phyloP scores from a whole-genome alignment of 257 asterid species.

The Petrea volubilis region DNA sequence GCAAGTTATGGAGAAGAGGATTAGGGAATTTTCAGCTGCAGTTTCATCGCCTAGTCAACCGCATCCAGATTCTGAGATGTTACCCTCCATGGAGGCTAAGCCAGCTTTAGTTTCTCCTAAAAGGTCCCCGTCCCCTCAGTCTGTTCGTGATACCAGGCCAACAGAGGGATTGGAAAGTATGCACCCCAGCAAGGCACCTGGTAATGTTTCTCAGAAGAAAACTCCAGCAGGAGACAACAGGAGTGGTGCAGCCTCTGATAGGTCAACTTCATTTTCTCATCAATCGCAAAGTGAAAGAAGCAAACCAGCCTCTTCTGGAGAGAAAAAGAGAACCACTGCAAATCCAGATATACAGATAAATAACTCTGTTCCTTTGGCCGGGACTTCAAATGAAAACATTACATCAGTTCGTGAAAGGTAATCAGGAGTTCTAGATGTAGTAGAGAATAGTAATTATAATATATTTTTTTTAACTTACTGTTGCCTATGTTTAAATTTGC shows the following conservation, averaged over 20 bases:
- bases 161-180: slow-evolving; percentile 45
- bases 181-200: slow-evolving; percentile 42
- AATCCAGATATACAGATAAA: slow-evolving; percentile 33
- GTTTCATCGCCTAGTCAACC: slow-evolving; percentile 32
- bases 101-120: slow-evolving; percentile 49
- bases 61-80: slow-evolving; percentile 40
- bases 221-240: slow-evolving; percentile 36
- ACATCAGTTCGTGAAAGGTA: slow-evolving; percentile 55
- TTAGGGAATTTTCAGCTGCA: slow-evolving; percentile 32
- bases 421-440: background rate
- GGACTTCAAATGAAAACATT: slow-evolving; percentile 40
- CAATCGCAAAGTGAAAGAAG: slow-evolving; percentile 45
- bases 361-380: slow-evolving; percentile 40
- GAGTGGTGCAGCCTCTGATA: slow-evolving; percentile 37
- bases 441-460: slow-evolving; percentile 8
- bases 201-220: slow-evolving; percentile 39
- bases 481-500: slow-evolving; percentile 30
- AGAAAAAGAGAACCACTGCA: slow-evolving; percentile 51
- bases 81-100: slow-evolving; percentile 38
- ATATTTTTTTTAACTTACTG: slow-evolving; percentile 25
- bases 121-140: slow-evolving; percentile 46
- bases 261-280: slow-evolving; percentile 34
- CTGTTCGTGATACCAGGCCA: slow-evolving; percentile 34
- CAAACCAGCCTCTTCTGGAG: slow-evolving; percentile 48
- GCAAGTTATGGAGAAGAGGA: slow-evolving; percentile 46